Percentiles rank a stretch among this genome's conserved stretches.
Evolutionary conservation across 345 rosid genomes (phyloP).

Genomic region (Eucalyptus grandis): DNA sequence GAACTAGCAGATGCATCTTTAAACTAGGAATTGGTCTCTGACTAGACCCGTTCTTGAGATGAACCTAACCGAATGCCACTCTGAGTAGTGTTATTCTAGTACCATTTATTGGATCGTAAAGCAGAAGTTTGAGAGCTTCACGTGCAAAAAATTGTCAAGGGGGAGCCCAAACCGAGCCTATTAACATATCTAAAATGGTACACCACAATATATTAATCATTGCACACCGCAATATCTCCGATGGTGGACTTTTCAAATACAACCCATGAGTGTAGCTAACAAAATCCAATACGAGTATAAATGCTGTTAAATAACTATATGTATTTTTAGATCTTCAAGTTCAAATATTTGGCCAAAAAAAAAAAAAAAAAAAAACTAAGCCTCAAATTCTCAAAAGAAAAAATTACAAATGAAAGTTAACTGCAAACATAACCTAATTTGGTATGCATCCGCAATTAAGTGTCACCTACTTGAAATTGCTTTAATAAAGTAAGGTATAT

Average conservation of each 20-base stretch:
- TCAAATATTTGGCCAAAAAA: neutral
- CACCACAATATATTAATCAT: accelerated
- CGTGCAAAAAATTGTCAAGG: neutral
- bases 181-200: neutral
- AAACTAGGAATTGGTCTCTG: neutral
- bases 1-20: neutral
- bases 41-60: neutral
- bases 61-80: neutral
- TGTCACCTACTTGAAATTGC: neutral
- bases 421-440: neutral
- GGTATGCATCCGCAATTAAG: neutral
- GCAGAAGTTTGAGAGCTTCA: neutral
- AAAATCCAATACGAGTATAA: neutral
- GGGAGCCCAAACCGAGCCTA: neutral
- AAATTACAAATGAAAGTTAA: neutral
- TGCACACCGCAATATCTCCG: neutral
- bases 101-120: neutral
- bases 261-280: accelerated
- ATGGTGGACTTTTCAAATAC: neutral
- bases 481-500: neutral
- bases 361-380: too few species aligned
- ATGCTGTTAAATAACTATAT: neutral
- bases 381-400: neutral
- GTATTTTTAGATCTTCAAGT: neutral
- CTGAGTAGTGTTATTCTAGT: neutral